phyloP scores from a whole-genome alignment of 2,329 filamentous ascomycete species.

The Fusarium nelsonii region DNA sequence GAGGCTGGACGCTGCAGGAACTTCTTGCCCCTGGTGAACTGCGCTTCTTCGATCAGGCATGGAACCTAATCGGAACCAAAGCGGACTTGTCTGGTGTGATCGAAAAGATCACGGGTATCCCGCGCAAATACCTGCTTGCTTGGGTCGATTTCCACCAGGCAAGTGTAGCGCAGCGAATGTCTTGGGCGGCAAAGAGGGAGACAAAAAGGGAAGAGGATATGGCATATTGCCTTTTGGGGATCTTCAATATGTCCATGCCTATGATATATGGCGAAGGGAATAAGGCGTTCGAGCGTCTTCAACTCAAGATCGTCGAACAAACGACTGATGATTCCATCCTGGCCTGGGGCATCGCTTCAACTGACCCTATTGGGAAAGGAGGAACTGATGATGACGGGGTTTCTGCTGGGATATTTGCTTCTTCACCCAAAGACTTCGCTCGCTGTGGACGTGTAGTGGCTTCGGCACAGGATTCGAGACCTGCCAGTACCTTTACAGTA shows the following conservation, averaged over 20 bases:
- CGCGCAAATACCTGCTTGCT: background rate
- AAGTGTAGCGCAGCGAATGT: slow-evolving; percentile 17
- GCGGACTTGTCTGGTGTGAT: slow-evolving; percentile 3
- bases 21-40: background rate
- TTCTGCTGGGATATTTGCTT: slow-evolving; percentile 4
- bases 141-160: slow-evolving; percentile 5
- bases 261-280: slow-evolving; percentile 12
- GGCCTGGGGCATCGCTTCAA: background rate
- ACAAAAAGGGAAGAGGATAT: slow-evolving; percentile 16
- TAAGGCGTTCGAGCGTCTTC: background rate
- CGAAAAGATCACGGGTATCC: background rate
- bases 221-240: slow-evolving; percentile 7
- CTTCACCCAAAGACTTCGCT: background rate
- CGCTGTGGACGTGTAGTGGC: background rate
- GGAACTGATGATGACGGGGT: fast-evolving
- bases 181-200: slow-evolving; percentile 7
- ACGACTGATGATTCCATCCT: slow-evolving; percentile 12
- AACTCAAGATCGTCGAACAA: slow-evolving; percentile 12
- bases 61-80: background rate
- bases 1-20: slow-evolving; percentile 20
- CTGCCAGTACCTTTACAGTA: background rate
- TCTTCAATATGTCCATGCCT: slow-evolving; percentile 6
- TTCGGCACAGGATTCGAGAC: background rate
- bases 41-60: background rate
- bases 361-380: too few relatives aligned